Percentiles rank a stretch among this genome's conserved stretches.
These are phyloP conservation scores for Leishmania martiniquensis DNA, from an alignment of 208 protist species.

Conservation along the genomic window DNA sequence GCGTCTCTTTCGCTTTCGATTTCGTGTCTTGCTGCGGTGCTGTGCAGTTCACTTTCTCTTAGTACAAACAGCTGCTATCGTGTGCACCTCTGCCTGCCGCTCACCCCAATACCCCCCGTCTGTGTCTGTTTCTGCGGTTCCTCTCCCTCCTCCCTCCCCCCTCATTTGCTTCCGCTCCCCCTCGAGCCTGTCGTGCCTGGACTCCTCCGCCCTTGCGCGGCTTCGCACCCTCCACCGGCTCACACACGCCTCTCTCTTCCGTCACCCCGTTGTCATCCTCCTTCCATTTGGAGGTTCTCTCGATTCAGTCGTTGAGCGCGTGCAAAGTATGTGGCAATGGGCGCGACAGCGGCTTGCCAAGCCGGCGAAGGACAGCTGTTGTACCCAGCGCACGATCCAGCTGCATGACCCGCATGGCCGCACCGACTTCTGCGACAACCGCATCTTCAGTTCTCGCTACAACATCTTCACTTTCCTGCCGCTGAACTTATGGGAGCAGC, in stretches of 20 bases:
- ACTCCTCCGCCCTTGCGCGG: no score
- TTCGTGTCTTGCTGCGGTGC: neutral
- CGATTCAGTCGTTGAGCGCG: neutral
- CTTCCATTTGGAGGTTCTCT: conserved; percentile 9
- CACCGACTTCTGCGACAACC: conserved; percentile 69
- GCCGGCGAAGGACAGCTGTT: conserved; percentile 25
- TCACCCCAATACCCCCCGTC: no score
- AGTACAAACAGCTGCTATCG: no score
- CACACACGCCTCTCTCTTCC: no score
- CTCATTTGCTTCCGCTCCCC: no score
- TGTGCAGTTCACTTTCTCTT: neutral
- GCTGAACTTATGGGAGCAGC: conserved; percentile 96
- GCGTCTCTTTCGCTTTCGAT: neutral
- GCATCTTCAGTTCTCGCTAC: conserved; percentile 94
- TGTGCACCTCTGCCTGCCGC: neutral
- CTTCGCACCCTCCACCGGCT: no score
- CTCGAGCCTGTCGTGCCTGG: no score
- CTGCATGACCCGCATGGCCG: conserved; percentile 27
- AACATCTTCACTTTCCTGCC: conserved; percentile 95
- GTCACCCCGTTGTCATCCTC: neutral
- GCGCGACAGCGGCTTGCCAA: conserved; percentile 22
- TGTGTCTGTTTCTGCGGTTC: no score
- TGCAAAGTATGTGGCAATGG: conserved; percentile 24
- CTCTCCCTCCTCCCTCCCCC: neutral
- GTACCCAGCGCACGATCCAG: conserved; percentile 43